Conservation (phyloP, 83 land plant species). For the Diphasiastrum complanatum region DNA sequence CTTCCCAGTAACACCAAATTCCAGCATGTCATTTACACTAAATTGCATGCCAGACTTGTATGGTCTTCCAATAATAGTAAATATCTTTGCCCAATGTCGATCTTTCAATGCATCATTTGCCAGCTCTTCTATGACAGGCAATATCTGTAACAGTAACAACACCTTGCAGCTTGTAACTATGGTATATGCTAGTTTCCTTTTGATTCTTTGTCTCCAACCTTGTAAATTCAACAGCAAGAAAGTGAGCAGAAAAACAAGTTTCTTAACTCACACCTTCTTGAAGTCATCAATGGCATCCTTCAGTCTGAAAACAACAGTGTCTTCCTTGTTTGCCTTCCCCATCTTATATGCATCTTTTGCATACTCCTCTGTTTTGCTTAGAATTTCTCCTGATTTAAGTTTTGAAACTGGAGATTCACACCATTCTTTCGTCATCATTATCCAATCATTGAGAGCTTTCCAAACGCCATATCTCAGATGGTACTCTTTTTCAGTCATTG, state of each 20-base stretch:
- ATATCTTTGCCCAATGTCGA: constrained; percentile 36
- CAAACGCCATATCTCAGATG: constrained; percentile 38
- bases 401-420: constrained; percentile 20
- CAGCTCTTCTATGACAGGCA: constrained; percentile 38
- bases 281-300: constrained; percentile 44
- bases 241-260: neutral
- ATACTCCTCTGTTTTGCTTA: constrained; percentile 30
- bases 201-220: too few relatives aligned
- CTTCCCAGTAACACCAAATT: constrained; percentile 20
- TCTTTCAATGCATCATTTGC: constrained; percentile 38
- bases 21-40: constrained; percentile 24
- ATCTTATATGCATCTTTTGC: constrained; percentile 37
- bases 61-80: constrained; percentile 17
- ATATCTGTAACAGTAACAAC: constrained; percentile 6
- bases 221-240: neutral
- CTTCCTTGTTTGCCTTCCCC: constrained; percentile 44
- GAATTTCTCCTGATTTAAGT: constrained; percentile 19
- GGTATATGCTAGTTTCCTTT: too few relatives aligned
- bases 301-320: constrained; percentile 34
- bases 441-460: constrained; percentile 37
- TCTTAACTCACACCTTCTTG: constrained; percentile 22
- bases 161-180: neutral
- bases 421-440: constrained; percentile 27
- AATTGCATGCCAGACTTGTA: constrained; percentile 16
- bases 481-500: constrained; percentile 36